Conservation (phyloP, 192 early-diverging fungal species). For the Powellomyces hirtus region DNA sequence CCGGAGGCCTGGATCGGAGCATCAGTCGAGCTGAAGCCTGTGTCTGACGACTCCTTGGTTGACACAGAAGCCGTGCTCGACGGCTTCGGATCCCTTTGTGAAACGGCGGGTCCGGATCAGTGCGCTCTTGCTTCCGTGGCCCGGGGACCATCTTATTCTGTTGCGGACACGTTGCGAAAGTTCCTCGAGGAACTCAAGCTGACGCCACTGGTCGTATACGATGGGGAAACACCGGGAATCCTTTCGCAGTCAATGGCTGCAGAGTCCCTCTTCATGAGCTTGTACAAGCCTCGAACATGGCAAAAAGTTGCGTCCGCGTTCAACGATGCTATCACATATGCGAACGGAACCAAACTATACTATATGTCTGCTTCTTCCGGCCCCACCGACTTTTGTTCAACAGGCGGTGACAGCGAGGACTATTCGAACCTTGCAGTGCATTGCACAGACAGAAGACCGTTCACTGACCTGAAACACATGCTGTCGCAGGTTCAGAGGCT, state of each 20-base stretch:
- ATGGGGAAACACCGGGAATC: neutral
- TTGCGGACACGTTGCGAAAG: neutral
- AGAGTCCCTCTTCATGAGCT: neutral
- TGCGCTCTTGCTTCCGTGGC: constrained; percentile 26
- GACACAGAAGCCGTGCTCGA: constrained; percentile 6
- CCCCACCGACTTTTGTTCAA: too few relatives aligned
- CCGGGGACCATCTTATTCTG: neutral
- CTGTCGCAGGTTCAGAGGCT: neutral
- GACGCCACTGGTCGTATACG: neutral
- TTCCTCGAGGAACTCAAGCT: neutral
- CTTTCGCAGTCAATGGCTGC: neutral
- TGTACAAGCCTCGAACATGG: neutral
- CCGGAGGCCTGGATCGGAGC: neutral
- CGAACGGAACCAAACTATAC: neutral
- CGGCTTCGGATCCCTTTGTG: constrained; percentile 32
- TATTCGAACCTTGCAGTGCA: neutral
- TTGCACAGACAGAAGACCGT: neutral
- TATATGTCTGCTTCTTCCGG: neutral
- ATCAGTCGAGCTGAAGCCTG: neutral
- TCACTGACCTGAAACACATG: neutral
- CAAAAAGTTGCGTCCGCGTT: neutral
- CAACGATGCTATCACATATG: neutral
- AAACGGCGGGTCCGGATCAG: constrained; percentile 32
- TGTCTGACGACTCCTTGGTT: neutral
- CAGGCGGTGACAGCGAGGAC: neutral